Evolutionary conservation across 176 grass and related monocot species (phyloP), one percentile per base, ranked within the genome.

Genomic region (Oryza nivara): DNA sequence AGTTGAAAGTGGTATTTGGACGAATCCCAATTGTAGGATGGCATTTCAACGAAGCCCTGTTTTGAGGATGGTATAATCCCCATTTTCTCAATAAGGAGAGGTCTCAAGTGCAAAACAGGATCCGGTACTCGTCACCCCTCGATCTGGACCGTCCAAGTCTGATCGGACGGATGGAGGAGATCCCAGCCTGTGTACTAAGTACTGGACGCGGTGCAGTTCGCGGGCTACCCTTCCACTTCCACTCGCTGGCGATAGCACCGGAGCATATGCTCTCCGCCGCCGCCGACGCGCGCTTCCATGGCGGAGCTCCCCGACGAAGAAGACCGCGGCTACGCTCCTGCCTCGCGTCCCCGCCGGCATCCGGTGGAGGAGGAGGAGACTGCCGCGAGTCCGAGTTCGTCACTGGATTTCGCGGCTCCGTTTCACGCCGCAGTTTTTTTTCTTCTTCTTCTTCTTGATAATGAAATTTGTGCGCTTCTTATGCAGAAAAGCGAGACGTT

Each of bases 401-500:
- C 14, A 32, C 83, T 36, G 3, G 51, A 72, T 25, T 32, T 32
- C 30, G 30, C 30, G 30, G 30, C 25, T 77, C 46, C 4, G 60
- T 47, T 38, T 26, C 56, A 16, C 14, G 9, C 63, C 22, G 40
- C 26, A 0, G 41, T 15, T 52, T 51, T 44, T 43, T 43, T 43
- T 43, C 41, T 9, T 43, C 9, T 43, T 1, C 30, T 43, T 11
- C 32, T 11, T 70, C 32, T 32, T 32, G 30, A 32, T 32, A 63
- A 63, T 17, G 4, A 36, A 66, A 45, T 25, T 0, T 44, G 8
- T 45, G 15, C 60, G 51, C 3, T 80, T 11, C 3, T 80, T 11
- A 34, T 86, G 74, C 79, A 93, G 94, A 82, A 90, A 90, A 72
- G 77, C 40, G 34, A 84, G 38, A 0, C 80, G 77, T 46, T 73